A percentile compares a stretch with the other conserved stretches of the same genome.
phyloP scores from a whole-genome alignment of 495 filamentous ascomycete species.

The Hyaloscypha hepaticicola region DNA sequence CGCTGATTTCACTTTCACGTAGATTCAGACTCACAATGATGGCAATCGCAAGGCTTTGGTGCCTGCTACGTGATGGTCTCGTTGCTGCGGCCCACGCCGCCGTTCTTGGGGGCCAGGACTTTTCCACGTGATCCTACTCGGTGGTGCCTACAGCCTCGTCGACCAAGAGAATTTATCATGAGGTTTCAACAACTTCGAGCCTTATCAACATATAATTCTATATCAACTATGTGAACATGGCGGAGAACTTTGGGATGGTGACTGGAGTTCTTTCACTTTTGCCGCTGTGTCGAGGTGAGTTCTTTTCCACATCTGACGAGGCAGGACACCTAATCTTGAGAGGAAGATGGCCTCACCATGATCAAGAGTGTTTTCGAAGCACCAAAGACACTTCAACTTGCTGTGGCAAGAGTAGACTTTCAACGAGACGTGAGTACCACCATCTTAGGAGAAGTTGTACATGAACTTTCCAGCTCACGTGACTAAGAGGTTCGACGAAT shows the following conservation, averaged over 20 bases:
- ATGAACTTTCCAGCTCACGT: slow-evolving; percentile 4
- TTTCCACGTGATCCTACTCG: neutral
- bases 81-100: neutral
- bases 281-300: slow-evolving; percentile 28
- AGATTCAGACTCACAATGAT: neutral
- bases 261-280: slow-evolving; percentile 27
- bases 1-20: neutral
- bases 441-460: neutral
- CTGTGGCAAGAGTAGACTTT: slow-evolving; percentile 29
- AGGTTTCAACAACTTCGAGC: neutral
- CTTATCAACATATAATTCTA: neutral
- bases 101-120: neutral
- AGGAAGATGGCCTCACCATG: slow-evolving; percentile 28
- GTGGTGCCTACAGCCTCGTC: neutral
- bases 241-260: slow-evolving; percentile 29
- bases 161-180: neutral
- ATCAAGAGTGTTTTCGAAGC: slow-evolving; percentile 29
- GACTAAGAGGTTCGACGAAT: slow-evolving; percentile 29
- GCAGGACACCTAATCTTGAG: neutral
- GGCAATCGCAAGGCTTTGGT: neutral
- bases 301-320: neutral
- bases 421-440: slow-evolving; percentile 28
- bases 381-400: slow-evolving; percentile 17
- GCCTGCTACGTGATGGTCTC: neutral
- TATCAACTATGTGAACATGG: slow-evolving; percentile 20